Percentiles rank a stretch among this genome's conserved stretches.
Conservation (phyloP, 2,329 filamentous ascomycete genomes). For the Gnomoniopsis sp. region DNA sequence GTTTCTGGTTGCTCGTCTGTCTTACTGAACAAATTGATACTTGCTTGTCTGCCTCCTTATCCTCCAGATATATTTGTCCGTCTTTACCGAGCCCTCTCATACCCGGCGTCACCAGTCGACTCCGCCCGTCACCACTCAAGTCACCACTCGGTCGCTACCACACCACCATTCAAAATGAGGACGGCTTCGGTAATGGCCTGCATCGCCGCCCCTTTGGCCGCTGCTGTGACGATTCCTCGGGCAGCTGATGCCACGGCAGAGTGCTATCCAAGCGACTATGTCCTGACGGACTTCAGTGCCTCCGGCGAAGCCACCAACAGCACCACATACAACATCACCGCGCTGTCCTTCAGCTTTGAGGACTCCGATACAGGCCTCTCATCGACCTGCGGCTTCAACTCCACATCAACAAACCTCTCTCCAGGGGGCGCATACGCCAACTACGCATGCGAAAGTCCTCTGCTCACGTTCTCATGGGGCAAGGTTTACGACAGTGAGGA, state of each 20-base stretch:
- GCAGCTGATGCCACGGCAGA: conserved; percentile 4
- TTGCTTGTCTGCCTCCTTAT: neutral
- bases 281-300: conserved; percentile 34
- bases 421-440: conserved; percentile 30
- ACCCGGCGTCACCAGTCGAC: neutral
- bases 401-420: conserved; percentile 34
- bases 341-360: conserved; percentile 37
- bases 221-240: neutral
- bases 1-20: neutral
- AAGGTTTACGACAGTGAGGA: neutral
- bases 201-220: conserved; percentile 13
- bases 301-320: conserved; percentile 22
- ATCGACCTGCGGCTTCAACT: conserved; percentile 43
- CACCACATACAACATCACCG: conserved; percentile 29
- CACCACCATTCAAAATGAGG: conserved; percentile 8
- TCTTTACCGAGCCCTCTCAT: neutral
- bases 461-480: conserved; percentile 42
- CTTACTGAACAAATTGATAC: neutral
- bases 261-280: conserved; percentile 34
- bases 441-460: conserved; percentile 39
- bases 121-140: neutral
- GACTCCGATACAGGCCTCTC: conserved; percentile 36
- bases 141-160: neutral
- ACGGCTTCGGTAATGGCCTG: conserved; percentile 4
- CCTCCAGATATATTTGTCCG: neutral